Percentiles rank a stretch among this genome's conserved stretches.
Conservation (phyloP, 2,329 filamentous ascomycete genomes). For the Pseudogymnoascus sp. region DNA sequence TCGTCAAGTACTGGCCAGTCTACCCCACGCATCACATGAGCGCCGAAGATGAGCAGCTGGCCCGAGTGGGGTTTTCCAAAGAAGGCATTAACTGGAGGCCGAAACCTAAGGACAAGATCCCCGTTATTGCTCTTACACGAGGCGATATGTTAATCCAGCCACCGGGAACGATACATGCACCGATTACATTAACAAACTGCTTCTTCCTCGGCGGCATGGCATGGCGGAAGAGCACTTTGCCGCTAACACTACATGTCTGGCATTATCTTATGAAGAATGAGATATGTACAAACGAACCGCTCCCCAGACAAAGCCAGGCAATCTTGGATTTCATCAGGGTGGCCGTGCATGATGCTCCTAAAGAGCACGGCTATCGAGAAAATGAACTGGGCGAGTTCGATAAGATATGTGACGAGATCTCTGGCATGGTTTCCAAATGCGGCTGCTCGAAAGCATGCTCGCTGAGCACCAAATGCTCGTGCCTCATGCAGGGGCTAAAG, state of each 20-base stretch:
- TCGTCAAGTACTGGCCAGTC: constrained; percentile 12
- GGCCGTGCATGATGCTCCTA: not conserved
- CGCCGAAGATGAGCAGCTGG: not conserved
- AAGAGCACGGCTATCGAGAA: not conserved
- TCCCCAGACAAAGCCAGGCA: constrained; percentile 1
- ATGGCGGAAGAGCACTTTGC: not conserved
- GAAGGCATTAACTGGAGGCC: constrained; percentile 11
- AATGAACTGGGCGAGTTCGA: not conserved
- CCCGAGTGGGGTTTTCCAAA: not conserved
- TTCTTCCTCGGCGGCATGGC: constrained; percentile 11
- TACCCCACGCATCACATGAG: constrained; percentile 1
- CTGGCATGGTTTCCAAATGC: not conserved
- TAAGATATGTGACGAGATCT: not conserved
- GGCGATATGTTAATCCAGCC: constrained; percentile 11
- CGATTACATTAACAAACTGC: constrained; percentile 11
- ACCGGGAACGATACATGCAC: constrained; percentile 11
- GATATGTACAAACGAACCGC: constrained; percentile 10
- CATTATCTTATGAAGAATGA: constrained; percentile 6
- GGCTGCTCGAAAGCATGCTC: not conserved
- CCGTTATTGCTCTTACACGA: constrained; percentile 8
- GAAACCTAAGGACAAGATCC: constrained; percentile 2
- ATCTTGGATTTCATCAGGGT: constrained; percentile 5
- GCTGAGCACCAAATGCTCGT: not conserved
- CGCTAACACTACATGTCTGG: constrained; percentile 2
- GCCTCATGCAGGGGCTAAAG: not conserved